Conservation (phyloP, 805 yeast genomes). For the Yamadazyma tumulicola region DNA sequence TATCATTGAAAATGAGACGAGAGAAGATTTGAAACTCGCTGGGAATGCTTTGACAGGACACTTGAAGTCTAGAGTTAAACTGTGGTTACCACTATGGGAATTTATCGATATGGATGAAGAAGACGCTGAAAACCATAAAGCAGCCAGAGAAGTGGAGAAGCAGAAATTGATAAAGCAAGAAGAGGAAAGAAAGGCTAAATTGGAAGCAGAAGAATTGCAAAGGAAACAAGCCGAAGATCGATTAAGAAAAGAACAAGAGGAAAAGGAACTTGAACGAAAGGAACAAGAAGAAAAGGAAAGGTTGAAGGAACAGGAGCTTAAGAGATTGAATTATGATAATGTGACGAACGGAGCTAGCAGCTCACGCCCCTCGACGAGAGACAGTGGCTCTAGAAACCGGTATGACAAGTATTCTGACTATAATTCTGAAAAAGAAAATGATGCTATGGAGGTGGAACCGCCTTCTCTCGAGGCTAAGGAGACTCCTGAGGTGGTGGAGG, state of each 20-base stretch:
- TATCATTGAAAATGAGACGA: slow-evolving; percentile 50
- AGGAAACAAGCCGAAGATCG: slow-evolving; percentile 11
- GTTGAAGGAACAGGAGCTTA: slow-evolving; percentile 12
- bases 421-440: neutral
- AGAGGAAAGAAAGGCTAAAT: slow-evolving; percentile 12
- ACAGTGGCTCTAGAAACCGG: slow-evolving; percentile 19
- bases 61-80: slow-evolving; percentile 49
- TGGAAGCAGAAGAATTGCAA: slow-evolving; percentile 13
- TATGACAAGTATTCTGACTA: slow-evolving; percentile 29
- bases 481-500: neutral
- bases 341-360: neutral
- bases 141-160: slow-evolving; percentile 19
- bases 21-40: slow-evolving; percentile 81
- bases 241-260: slow-evolving; percentile 3
- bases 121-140: slow-evolving; percentile 22
- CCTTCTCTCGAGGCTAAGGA: no score
- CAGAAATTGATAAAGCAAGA: slow-evolving; percentile 12
- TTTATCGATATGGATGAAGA: slow-evolving; percentile 50
- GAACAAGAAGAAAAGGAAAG: slow-evolving; percentile 3
- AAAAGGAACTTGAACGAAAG: neutral
- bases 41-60: slow-evolving; percentile 70
- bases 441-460: neutral
- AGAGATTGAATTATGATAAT: slow-evolving; percentile 5
- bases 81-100: slow-evolving; percentile 54
- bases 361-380: slow-evolving; percentile 1